A percentile compares a stretch with the other conserved stretches of the same genome.
These are phyloP conservation scores for Metschnikowia borealis DNA, from an alignment of 805 yeast genomes.

Conservation along the genomic window DNA sequence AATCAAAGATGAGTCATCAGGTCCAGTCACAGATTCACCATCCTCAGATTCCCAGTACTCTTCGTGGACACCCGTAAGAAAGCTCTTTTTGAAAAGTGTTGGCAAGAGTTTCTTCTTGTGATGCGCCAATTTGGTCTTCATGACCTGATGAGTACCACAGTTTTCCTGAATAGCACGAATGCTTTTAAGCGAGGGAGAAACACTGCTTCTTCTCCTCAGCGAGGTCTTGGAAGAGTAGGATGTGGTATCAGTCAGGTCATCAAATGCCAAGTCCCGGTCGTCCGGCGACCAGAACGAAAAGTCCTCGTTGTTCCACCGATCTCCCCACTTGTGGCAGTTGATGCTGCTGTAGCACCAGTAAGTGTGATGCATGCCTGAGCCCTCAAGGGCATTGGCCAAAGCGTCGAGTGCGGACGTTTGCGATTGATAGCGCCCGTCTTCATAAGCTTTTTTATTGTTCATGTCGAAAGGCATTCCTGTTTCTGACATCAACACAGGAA, in stretches of 20 bases:
- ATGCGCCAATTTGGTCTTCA: constrained; percentile 10
- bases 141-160: constrained; percentile 7
- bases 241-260: constrained; percentile 10
- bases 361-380: constrained; percentile 64
- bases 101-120: constrained; percentile 12
- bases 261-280: constrained; percentile 37
- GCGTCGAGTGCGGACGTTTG: constrained; percentile 88
- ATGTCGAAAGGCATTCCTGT: constrained; percentile 98
- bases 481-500: constrained; percentile 83
- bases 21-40: background rate
- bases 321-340: constrained; percentile 84
- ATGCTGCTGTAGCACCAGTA: constrained; percentile 79
- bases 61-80: constrained; percentile 2
- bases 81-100: constrained; percentile 8
- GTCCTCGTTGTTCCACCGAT: constrained; percentile 91
- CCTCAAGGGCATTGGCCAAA: constrained; percentile 71
- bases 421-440: constrained; percentile 59
- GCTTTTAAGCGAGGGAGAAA: constrained; percentile 14
- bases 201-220: constrained; percentile 12
- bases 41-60: constrained; percentile 7
- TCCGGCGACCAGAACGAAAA: constrained; percentile 81
- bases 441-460: constrained; percentile 74
- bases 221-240: constrained; percentile 7
- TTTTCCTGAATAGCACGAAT: constrained; percentile 8
- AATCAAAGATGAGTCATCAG: constrained; percentile 12